Percentiles rank a stretch among this genome's conserved stretches.
These are phyloP conservation scores for Tolypocladium guangdongense DNA, from an alignment of 2,329 filamentous ascomycete species.

Conservation along the genomic window DNA sequence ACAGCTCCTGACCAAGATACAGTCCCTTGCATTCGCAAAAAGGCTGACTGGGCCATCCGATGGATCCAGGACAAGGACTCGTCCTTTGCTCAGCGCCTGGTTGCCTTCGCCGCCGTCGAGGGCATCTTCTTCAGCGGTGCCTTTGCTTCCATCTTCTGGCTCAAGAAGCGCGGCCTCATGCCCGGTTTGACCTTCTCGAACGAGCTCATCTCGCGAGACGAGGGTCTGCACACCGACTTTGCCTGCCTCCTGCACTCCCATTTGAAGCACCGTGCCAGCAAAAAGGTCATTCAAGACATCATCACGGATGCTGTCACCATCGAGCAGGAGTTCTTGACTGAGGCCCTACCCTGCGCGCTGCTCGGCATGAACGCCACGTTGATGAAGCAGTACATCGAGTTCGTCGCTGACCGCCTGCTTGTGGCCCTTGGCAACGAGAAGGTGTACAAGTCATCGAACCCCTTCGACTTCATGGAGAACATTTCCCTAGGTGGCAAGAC, in stretches of 20 bases:
- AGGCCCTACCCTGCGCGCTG: constrained; percentile 83
- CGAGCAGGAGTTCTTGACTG: constrained; percentile 95
- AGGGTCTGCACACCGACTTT: constrained; percentile 99
- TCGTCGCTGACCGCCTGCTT: constrained; percentile 91
- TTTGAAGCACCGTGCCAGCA: constrained; percentile 79
- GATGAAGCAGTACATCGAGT: constrained; percentile 99
- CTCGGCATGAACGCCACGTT: constrained; percentile 95
- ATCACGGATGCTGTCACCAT: constrained; percentile 91
- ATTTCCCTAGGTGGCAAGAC: constrained; percentile 98
- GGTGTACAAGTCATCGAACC: constrained; percentile 85
- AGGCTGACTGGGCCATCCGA: constrained; percentile 92
- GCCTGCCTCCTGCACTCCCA: constrained; percentile 97
- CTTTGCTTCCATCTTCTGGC: constrained; percentile 98
- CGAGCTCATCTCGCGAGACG: constrained; percentile 98
- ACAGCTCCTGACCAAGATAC: constrained; percentile 8
- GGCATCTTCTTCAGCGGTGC: constrained; percentile 99
- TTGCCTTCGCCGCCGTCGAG: constrained; percentile 95
- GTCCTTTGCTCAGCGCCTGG: constrained; percentile 87
- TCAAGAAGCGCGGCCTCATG: constrained; percentile 99
- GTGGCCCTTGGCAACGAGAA: constrained; percentile 90
- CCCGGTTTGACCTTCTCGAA: constrained; percentile 98
- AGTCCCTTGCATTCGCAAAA: constrained; percentile 96
- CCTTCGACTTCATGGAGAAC: constrained; percentile 99
- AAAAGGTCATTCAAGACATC: constrained; percentile 71
- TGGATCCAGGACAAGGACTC: constrained; percentile 95